Evolutionary conservation across 2,329 filamentous ascomycete genomes (phyloP).

Genomic region (Venturia effusa): DNA sequence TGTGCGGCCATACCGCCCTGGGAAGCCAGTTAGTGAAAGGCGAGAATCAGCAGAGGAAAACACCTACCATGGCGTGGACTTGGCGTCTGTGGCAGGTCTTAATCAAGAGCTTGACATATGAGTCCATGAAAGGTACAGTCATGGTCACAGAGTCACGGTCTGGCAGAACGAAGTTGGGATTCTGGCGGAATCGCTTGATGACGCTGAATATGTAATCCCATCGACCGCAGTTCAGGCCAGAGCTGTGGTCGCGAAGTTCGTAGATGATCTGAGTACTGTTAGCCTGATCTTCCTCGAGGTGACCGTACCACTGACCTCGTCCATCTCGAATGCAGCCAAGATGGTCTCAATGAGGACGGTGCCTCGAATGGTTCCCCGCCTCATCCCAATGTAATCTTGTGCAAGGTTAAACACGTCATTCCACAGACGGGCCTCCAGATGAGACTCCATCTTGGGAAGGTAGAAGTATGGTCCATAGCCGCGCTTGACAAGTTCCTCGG

Average conservation of each 20-base stretch:
- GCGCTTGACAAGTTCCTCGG: slow-evolving; percentile 70
- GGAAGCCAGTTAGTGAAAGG: slow-evolving; percentile 19
- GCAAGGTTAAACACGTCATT: slow-evolving; percentile 95
- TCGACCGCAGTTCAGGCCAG: slow-evolving; percentile 92
- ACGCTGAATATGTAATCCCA: slow-evolving; percentile 99
- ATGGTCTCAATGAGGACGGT: slow-evolving; percentile 98
- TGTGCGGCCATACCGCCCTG: slow-evolving; percentile 86
- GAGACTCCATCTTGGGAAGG: slow-evolving; percentile 95
- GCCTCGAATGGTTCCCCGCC: slow-evolving; percentile 81
- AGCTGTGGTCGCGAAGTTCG: slow-evolving; percentile 91
- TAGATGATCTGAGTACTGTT: slow-evolving; percentile 66
- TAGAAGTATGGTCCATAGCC: slow-evolving; percentile 95
- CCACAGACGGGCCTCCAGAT: slow-evolving; percentile 94
- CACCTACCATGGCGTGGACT: slow-evolving; percentile 81
- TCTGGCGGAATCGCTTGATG: slow-evolving; percentile 98
- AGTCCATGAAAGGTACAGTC: slow-evolving; percentile 97
- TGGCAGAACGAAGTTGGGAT: slow-evolving; percentile 84
- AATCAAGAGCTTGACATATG: slow-evolving; percentile 93
- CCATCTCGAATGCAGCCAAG: slow-evolving; percentile 97
- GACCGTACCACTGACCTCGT: slow-evolving; percentile 47
- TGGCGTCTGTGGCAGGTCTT: slow-evolving; percentile 95
- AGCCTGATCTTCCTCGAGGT: slow-evolving; percentile 11
- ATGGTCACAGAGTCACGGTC: slow-evolving; percentile 89
- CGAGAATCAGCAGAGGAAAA: slow-evolving; percentile 15
- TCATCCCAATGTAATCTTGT: slow-evolving; percentile 86